Conservation (phyloP, 1,139 yeast species). For the Kluyveromyces marxianus region DNA sequence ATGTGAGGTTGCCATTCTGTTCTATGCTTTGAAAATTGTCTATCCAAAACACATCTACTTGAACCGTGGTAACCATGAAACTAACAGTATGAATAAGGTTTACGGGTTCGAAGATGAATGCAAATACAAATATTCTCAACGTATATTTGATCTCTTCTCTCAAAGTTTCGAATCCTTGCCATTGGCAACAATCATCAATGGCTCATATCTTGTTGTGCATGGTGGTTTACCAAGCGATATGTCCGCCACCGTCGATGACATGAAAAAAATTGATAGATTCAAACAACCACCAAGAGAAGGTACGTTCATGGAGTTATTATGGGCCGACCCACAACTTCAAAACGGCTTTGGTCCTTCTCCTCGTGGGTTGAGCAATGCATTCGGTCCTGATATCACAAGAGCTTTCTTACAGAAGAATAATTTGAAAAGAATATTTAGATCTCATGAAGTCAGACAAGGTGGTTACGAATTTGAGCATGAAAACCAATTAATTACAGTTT, state of each 20-base stretch:
- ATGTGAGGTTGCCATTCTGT: constrained; percentile 82
- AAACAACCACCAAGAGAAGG: constrained; percentile 90
- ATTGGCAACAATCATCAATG: constrained; percentile 72
- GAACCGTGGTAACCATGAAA: constrained; percentile 96
- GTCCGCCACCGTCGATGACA: constrained; percentile 61
- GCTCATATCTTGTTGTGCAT: constrained; percentile 79
- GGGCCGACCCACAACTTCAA: constrained; percentile 91
- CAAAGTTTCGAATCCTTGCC: constrained; percentile 86
- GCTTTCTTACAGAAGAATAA: constrained; percentile 65
- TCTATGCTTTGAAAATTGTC: constrained; percentile 70
- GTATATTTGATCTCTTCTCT: constrained; percentile 76
- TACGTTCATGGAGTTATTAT: constrained; percentile 87
- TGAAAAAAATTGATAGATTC: constrained; percentile 62
- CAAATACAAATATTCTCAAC: constrained; percentile 78
- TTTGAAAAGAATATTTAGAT: constrained; percentile 74
- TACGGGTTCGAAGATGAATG: constrained; percentile 97
- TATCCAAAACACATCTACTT: constrained; percentile 68
- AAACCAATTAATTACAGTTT: constrained; percentile 81
- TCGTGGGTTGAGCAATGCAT: constrained; percentile 92
- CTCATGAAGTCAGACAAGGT: constrained; percentile 90
- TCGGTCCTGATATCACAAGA: constrained; percentile 92
- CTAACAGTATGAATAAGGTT: constrained; percentile 92
- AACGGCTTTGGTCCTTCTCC: constrained; percentile 82
- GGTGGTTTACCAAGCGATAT: constrained; percentile 91
- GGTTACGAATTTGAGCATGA: constrained; percentile 88